Base-by-base conservation (phyloP, 2,329 filamentous ascomycete genomes). In the Penicillium sp. region DNA sequence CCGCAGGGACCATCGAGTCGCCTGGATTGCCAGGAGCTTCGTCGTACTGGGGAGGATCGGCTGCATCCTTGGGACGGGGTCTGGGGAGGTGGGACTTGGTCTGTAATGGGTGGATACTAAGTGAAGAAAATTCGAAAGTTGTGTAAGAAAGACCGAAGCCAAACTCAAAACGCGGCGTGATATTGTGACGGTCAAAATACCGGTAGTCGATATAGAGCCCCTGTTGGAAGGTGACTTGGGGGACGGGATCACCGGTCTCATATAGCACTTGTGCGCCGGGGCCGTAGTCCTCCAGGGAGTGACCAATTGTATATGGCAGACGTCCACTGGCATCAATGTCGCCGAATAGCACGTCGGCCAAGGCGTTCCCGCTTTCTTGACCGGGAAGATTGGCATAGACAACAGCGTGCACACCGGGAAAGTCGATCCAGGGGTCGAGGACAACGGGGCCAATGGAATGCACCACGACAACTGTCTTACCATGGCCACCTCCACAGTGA, bases 141-240 rank as follows among this genome's bases (percentile, higher is more conserved):
- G 90, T 91, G 74, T 94, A 95, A 47, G 86, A 89, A 2, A 96
- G 80, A 0, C 92, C 93, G 54, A 85, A 92, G 0, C 93, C 92
- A 63, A 96, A 96, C 43, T 90, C 88, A 67, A 86, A 96, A 1
- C 88, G 86, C 0, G 92, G 92, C 5, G 79, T 78, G 54, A 94
- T 86, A 51, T 80, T 77, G 49, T 86, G 72, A 67, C 87, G 89
- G 76, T 96, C 91, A 62, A 96, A 92, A 70, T 92, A 83, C 12
- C 91, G 86, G 74, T 96, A 96, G 75, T 96, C 93, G 60, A 95
- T 85, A 66, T 92, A 92, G 0, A 96, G 74, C 0, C 90, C 90
- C 66, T 96, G 90, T 1, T 79, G 81, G 68, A 94, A 95, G 58
- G 90, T 85, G 61, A 95, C 89, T 66, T 95, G 90, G 0, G 90